Evolutionary conservation across 352 stramenopile genomes (phyloP).

Genomic region (Globisporangium takayamanum): DNA sequence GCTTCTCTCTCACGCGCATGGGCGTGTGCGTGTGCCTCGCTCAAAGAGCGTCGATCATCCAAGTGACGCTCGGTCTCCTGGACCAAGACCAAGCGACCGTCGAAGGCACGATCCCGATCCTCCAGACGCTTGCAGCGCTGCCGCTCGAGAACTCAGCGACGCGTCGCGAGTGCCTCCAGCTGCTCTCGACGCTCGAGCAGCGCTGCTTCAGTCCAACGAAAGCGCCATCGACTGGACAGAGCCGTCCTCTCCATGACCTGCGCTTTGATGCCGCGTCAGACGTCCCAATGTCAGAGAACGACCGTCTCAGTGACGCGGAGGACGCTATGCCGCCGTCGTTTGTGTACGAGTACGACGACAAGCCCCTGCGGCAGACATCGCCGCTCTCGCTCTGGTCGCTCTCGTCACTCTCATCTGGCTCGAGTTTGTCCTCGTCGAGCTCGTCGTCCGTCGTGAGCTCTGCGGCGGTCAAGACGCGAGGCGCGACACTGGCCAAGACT

Average conservation of each 20-base stretch:
- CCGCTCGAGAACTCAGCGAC: constrained; percentile 34
- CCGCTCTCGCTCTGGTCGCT: constrained; percentile 1
- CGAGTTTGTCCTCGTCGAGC: background rate
- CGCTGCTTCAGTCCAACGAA: constrained; percentile 1
- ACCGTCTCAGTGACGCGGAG: background rate
- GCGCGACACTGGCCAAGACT: background rate
- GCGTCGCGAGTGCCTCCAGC: constrained; percentile 30
- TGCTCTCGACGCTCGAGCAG: constrained; percentile 28
- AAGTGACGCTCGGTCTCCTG: constrained; percentile 44
- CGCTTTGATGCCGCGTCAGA: constrained; percentile 12
- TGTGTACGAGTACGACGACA: constrained; percentile 12
- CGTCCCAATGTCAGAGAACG: constrained; percentile 8
- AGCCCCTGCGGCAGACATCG: background rate
- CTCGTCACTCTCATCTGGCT: constrained; percentile 3
- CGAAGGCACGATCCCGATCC: constrained; percentile 37
- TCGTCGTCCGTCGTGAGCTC: constrained; percentile 3
- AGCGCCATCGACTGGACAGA: background rate
- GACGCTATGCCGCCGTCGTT: constrained; percentile 10
- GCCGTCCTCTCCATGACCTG: background rate
- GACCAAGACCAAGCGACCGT: constrained; percentile 49
- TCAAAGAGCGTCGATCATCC: constrained; percentile 45
- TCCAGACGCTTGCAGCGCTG: constrained; percentile 34
- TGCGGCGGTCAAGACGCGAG: background rate
- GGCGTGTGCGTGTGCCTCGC: constrained; percentile 1
- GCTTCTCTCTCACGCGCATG: background rate